phyloP scores from a whole-genome alignment of 148 eudicot species.

The Bassia scoparia region DNA sequence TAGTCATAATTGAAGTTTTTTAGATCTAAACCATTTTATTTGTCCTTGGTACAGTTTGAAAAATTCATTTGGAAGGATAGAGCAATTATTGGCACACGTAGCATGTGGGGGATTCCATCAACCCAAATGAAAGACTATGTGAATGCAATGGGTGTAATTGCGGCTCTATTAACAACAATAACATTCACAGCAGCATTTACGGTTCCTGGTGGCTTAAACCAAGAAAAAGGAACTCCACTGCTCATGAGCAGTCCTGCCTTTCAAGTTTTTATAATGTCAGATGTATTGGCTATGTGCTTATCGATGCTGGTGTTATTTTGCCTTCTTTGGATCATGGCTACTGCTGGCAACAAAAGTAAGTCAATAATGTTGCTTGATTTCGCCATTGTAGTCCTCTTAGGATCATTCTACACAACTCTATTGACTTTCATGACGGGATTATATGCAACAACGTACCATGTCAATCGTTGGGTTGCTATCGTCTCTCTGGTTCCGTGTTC shows the following conservation, averaged over 20 bases:
- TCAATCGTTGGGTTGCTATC: conserved; percentile 5
- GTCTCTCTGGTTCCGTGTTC: not conserved
- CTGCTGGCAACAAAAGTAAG: not conserved
- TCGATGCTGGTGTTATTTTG: conserved; percentile 15
- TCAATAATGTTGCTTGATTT: not conserved
- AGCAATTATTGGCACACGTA: not conserved
- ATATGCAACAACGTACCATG: not conserved
- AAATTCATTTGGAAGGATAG: not conserved
- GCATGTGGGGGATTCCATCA: not conserved
- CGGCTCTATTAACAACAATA: conserved; percentile 13
- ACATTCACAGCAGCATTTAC: not conserved
- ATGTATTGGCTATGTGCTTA: conserved; percentile 13
- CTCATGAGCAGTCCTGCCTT: conserved; percentile 8
- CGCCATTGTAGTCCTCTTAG: not conserved
- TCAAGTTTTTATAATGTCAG: not conserved
- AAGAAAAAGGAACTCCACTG: conserved; percentile 4
- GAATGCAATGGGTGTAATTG: not conserved
- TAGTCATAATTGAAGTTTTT: no score
- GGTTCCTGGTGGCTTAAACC: conserved; percentile 4
- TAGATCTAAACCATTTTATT: no score
- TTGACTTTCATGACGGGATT: conserved; percentile 26
- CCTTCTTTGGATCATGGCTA: conserved; percentile 6
- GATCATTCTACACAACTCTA: conserved; percentile 17
- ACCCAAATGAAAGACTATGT: not conserved
- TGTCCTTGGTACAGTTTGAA: not conserved